Conservation (phyloP, 176 grass and related monocot species). For the Lolium rigidum region DNA sequence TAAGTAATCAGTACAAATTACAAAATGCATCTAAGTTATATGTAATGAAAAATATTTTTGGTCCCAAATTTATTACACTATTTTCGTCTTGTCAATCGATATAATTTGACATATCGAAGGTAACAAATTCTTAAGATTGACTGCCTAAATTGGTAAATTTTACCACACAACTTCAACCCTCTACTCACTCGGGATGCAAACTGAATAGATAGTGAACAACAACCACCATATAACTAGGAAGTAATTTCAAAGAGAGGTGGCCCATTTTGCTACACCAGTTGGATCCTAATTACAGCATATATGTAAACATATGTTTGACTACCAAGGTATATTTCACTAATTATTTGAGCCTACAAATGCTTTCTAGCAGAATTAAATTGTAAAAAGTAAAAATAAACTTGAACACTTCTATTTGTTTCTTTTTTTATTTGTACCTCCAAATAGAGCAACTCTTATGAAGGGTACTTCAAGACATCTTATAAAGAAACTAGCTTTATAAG, state of each 20-base stretch:
- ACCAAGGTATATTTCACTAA: background rate
- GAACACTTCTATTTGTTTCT: background rate
- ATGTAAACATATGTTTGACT: background rate
- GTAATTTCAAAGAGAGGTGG: background rate
- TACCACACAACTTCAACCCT: background rate
- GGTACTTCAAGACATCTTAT: background rate
- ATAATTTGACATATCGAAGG: too few relatives aligned
- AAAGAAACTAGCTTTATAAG: background rate
- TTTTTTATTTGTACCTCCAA: background rate
- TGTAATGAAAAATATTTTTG: background rate
- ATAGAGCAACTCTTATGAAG: background rate
- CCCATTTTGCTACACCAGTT: background rate
- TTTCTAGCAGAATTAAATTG: background rate
- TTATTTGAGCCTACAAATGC: background rate
- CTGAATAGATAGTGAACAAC: background rate
- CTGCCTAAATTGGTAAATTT: background rate
- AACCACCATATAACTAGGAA: background rate
- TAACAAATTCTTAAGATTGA: background rate
- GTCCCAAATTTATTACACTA: background rate
- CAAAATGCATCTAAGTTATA: background rate
- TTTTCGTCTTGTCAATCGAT: background rate
- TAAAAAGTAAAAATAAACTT: background rate
- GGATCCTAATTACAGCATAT: background rate
- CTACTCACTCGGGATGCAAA: background rate
- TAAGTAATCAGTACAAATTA: background rate